Percentiles rank a stretch among this genome's conserved stretches.
phyloP scores from a whole-genome alignment of 2,329 filamentous ascomycete genomes.

The Trichoderma harzianum region DNA sequence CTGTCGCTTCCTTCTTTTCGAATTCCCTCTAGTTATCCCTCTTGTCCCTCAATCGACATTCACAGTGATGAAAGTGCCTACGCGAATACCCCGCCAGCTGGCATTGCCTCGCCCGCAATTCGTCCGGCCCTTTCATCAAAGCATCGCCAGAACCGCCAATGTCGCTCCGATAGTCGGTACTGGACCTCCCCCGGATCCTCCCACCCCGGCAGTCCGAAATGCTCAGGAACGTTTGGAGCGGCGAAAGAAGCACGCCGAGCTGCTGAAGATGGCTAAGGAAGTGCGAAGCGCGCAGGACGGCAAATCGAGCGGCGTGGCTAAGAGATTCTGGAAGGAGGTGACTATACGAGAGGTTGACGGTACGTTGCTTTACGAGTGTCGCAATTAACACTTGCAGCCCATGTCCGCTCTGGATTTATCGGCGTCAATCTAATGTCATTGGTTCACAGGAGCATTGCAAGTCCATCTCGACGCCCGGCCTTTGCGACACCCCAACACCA shows the following conservation, averaged over 20 bases:
- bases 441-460: slow-evolving; percentile 43
- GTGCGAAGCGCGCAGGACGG: slow-evolving; percentile 37
- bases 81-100: slow-evolving; percentile 39
- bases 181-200: slow-evolving; percentile 58
- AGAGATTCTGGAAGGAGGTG: slow-evolving; percentile 88
- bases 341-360: slow-evolving; percentile 64
- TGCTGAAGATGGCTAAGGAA: slow-evolving; percentile 51
- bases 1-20: not conserved
- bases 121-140: slow-evolving; percentile 33
- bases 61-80: slow-evolving; percentile 40
- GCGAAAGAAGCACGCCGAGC: slow-evolving; percentile 51
- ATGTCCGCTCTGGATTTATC: too few relatives aligned
- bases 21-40: not conserved
- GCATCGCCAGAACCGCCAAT: slow-evolving; percentile 38
- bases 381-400: not conserved
- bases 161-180: slow-evolving; percentile 53
- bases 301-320: slow-evolving; percentile 51
- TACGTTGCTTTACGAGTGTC: slow-evolving; percentile 33
- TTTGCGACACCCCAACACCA: slow-evolving; percentile 72
- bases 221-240: slow-evolving; percentile 47
- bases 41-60: not conserved
- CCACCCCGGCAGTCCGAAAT: slow-evolving; percentile 42
- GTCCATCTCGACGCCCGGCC: slow-evolving; percentile 76
- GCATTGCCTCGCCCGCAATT: slow-evolving; percentile 26
- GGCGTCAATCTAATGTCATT: not conserved